Conservation (phyloP, 768 basidiomycete species). For the Epithele typhae region DNA sequence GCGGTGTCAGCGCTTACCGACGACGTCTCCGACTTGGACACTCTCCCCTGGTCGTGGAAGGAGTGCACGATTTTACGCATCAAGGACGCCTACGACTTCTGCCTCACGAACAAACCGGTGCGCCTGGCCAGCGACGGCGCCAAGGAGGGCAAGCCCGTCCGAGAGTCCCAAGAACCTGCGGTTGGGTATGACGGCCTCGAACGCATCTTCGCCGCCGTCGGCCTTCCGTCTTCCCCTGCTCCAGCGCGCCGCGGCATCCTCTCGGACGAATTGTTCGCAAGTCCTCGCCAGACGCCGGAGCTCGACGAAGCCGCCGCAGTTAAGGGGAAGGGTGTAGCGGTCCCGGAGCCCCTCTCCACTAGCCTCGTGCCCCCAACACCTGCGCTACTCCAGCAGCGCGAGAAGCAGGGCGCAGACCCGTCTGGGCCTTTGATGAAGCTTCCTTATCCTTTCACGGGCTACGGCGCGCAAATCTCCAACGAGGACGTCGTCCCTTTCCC, state of each 20-base stretch:
- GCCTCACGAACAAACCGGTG: constrained; percentile 43
- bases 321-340: constrained; percentile 5
- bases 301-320: constrained; percentile 15
- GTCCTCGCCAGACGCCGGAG: constrained; percentile 32
- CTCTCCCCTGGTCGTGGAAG: constrained; percentile 78
- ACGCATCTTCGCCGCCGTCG: constrained; percentile 56
- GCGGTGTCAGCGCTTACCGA: constrained; percentile 47
- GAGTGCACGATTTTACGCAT: constrained; percentile 66
- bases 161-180: constrained; percentile 11
- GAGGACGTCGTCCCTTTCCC: constrained; percentile 73
- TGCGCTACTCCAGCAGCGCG: constrained; percentile 44
- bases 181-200: constrained; percentile 51
- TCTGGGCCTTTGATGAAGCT: constrained; percentile 43
- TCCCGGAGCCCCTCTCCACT: constrained; percentile 29
- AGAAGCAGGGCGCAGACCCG: constrained; percentile 37
- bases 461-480: constrained; percentile 57
- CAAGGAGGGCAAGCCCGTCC: constrained; percentile 21
- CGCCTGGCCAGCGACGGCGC: constrained; percentile 30
- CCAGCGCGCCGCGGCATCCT: constrained; percentile 57
- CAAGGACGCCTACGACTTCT: constrained; percentile 80
- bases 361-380: constrained; percentile 39
- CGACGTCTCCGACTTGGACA: constrained; percentile 37
- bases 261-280: constrained; percentile 60
- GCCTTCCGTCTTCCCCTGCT: constrained; percentile 42
- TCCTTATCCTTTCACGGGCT: constrained; percentile 70